Conservation (phyloP, 192 early-diverging fungal genomes). For the Entomortierella beljakovae region DNA sequence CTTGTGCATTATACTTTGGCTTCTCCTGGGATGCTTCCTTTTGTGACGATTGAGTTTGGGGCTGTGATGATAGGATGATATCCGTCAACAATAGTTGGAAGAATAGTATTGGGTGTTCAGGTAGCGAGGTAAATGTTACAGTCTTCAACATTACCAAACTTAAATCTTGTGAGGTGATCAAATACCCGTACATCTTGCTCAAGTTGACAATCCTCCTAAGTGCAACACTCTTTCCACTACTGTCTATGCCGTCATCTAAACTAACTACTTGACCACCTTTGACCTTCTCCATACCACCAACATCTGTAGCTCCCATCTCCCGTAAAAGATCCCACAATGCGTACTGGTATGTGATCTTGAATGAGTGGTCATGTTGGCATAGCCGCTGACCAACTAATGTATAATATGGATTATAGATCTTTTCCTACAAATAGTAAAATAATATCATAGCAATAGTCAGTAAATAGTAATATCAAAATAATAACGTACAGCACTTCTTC, state of each 20-base stretch:
- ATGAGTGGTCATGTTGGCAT: slow-evolving; percentile 80
- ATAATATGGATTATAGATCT: slow-evolving; percentile 95
- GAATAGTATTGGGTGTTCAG: slow-evolving; percentile 68
- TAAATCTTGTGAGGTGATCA: slow-evolving; percentile 76
- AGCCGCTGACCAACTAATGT: slow-evolving; percentile 85
- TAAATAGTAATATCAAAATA: background rate
- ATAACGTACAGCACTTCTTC: background rate
- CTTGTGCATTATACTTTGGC: slow-evolving; percentile 58
- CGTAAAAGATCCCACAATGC: slow-evolving; percentile 96
- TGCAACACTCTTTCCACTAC: slow-evolving; percentile 58
- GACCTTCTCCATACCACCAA: slow-evolving; percentile 73
- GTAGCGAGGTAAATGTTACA: slow-evolving; percentile 79
- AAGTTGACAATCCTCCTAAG: slow-evolving; percentile 83
- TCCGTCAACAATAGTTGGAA: slow-evolving; percentile 80
- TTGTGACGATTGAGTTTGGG: slow-evolving; percentile 54
- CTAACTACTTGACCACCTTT: slow-evolving; percentile 46
- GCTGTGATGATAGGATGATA: slow-evolving; percentile 70
- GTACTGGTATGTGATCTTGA: slow-evolving; percentile 94
- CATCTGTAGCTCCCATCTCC: slow-evolving; percentile 82
- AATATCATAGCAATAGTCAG: background rate
- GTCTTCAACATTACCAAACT: slow-evolving; percentile 84
- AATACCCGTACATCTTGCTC: slow-evolving; percentile 88
- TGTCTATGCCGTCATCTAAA: slow-evolving; percentile 49
- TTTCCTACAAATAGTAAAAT: slow-evolving; percentile 66
- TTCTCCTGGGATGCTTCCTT: slow-evolving; percentile 38